phyloP scores from a whole-genome alignment of 306 rosid species.

The Trichosanthes truncata region DNA sequence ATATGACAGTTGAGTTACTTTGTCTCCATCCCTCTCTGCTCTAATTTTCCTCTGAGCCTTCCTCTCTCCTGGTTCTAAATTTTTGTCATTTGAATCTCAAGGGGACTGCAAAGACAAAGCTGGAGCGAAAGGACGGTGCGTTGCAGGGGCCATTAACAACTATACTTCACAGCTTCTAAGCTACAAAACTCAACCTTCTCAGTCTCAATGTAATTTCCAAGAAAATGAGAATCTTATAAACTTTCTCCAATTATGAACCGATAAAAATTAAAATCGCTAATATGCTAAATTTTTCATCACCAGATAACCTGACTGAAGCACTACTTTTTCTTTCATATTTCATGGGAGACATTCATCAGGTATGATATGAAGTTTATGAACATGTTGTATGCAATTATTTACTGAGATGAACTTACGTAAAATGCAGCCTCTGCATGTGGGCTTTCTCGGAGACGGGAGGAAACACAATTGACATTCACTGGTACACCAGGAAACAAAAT shows the following conservation, averaged over 20 bases:
- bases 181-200: conserved; percentile 14
- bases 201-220: conserved; percentile 29
- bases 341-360: conserved; percentile 91
- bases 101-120: conserved; percentile 75
- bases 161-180: conserved; percentile 63
- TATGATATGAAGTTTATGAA: background rate
- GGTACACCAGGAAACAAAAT: conserved; percentile 64
- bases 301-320: conserved; percentile 83
- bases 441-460: conserved; percentile 73
- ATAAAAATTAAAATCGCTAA: background rate
- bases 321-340: conserved; percentile 71
- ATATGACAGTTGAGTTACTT: conserved; percentile 28
- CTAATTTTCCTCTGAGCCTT: no score
- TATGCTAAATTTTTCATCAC: conserved; percentile 12
- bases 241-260: background rate
- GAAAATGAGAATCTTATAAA: background rate
- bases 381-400: background rate
- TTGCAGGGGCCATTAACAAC: conserved; percentile 59
- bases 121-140: conserved; percentile 47
- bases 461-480: conserved; percentile 48
- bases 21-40: background rate
- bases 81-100: conserved; percentile 13
- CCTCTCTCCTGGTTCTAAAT: background rate
- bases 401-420: background rate
- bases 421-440: conserved; percentile 85